Percentiles rank a stretch among this genome's conserved stretches.
These are phyloP conservation scores for Wallacemonas sp. DNA, from an alignment of 208 protist genomes.

Conservation along the genomic window DNA sequence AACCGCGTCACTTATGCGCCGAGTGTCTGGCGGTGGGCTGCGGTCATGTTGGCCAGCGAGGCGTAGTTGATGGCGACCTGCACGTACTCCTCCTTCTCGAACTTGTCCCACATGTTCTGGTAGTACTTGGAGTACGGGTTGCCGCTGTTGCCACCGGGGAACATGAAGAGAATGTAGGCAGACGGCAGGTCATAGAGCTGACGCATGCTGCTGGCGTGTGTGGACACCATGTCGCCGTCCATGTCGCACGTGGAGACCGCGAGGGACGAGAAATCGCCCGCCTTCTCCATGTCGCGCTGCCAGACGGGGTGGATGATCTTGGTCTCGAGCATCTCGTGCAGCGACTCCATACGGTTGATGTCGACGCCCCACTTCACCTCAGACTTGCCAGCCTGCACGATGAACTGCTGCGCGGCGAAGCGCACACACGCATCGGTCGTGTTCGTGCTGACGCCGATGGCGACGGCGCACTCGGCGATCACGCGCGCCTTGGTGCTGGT, in stretches of 20 bases:
- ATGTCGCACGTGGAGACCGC: slow-evolving; percentile 40
- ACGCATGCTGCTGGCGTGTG: slow-evolving; percentile 49
- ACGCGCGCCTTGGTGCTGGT: slow-evolving; percentile 20
- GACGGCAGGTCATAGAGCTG: slow-evolving; percentile 46
- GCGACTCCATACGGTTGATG: slow-evolving; percentile 33
- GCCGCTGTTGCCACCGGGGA: slow-evolving; percentile 60
- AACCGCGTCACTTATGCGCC: slow-evolving; percentile 4
- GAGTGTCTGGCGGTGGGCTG: slow-evolving; percentile 10
- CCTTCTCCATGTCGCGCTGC: slow-evolving; percentile 47
- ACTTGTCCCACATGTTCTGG: slow-evolving; percentile 46
- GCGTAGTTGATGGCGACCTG: slow-evolving; percentile 10
- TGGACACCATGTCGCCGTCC: slow-evolving; percentile 36
- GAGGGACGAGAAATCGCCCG: slow-evolving; percentile 42
- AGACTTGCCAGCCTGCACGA: slow-evolving; percentile 18
- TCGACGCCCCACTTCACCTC: slow-evolving; percentile 47
- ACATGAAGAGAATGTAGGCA: slow-evolving; percentile 30
- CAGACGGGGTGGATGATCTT: slow-evolving; percentile 43
- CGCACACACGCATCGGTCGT: slow-evolving; percentile 24
- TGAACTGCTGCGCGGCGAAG: slow-evolving; percentile 38
- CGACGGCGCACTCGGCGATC: slow-evolving; percentile 28
- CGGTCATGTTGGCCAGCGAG: slow-evolving; percentile 13
- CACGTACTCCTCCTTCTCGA: slow-evolving; percentile 41
- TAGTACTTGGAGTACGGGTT: slow-evolving; percentile 64
- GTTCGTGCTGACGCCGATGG: slow-evolving; percentile 19
- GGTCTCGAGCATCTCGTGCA: slow-evolving; percentile 47